These are phyloP conservation scores for Stromatinia cepivora DNA, from an alignment of 2,329 filamentous ascomycete genomes.

Conservation along the genomic window DNA sequence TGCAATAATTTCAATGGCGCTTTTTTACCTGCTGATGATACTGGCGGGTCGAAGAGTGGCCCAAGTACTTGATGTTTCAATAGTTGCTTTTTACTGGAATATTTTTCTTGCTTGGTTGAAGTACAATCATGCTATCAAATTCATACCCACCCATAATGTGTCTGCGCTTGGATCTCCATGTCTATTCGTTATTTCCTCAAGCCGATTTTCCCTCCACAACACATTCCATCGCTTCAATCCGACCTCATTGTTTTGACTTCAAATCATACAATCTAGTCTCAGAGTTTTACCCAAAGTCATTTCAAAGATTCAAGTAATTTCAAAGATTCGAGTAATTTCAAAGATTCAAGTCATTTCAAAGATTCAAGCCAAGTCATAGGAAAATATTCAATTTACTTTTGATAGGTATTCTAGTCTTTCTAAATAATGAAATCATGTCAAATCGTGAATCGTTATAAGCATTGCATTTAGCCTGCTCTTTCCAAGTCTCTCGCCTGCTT, in stretches of 20 bases:
- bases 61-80: not conserved
- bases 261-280: not conserved
- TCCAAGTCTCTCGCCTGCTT: conserved; percentile 14
- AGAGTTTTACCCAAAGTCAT: not conserved
- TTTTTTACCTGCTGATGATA: not conserved
- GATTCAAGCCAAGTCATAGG: too few species aligned
- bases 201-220: not conserved
- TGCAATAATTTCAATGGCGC: not conserved
- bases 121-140: not conserved
- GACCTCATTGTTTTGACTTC: not conserved
- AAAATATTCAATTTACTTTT: too few species aligned
- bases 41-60: not conserved
- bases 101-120: not conserved
- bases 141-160: not conserved
- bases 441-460: too few species aligned
- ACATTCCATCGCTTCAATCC: not conserved
- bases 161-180: not conserved
- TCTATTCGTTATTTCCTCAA: not conserved
- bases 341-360: too few species aligned
- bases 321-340: too few species aligned
- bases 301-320: too few species aligned
- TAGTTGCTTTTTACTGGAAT: not conserved
- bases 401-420: too few species aligned
- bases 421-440: too few species aligned
- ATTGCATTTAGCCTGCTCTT: not conserved